Evolutionary conservation across 306 rosid genomes (phyloP).

Genomic region (Abrus precatorius): DNA sequence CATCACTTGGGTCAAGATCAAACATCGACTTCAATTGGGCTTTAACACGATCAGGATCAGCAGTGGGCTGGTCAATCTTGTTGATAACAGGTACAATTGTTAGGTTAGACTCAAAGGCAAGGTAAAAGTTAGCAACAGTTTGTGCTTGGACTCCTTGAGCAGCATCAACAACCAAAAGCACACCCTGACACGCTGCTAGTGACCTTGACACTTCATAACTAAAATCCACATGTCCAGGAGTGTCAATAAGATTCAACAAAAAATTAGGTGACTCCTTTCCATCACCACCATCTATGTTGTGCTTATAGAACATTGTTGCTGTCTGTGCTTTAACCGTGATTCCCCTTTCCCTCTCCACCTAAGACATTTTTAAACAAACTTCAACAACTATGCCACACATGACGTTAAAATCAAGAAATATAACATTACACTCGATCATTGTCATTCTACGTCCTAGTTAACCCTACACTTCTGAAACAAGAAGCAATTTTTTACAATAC

Average conservation of each 20-base stretch:
- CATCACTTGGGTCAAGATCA: conserved; percentile 80
- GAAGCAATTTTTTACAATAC: conserved; percentile 15
- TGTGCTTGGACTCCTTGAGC: conserved; percentile 98
- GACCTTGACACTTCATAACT: conserved; percentile 96
- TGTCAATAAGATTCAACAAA: conserved; percentile 84
- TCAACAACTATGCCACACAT: conserved; percentile 36
- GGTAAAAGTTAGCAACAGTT: conserved; percentile 94
- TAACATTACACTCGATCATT: not conserved
- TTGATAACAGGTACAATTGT: conserved; percentile 80
- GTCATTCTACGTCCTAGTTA: not conserved
- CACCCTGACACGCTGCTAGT: conserved; percentile 95
- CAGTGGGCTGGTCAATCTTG: conserved; percentile 95
- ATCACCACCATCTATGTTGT: conserved; percentile 47
- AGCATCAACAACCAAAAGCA: conserved; percentile 92
- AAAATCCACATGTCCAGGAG: conserved; percentile 95
- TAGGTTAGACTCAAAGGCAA: conserved; percentile 85
- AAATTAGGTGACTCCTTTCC: conserved; percentile 51
- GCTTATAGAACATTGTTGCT: conserved; percentile 86
- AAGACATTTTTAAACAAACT: conserved; percentile 38
- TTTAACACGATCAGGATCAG: conserved; percentile 86
- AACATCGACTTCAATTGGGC: conserved; percentile 87
- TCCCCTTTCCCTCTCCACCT: conserved; percentile 97
- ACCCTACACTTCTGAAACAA: conserved; percentile 10
- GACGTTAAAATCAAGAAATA: conserved; percentile 27
- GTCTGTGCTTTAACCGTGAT: conserved; percentile 95